A percentile compares a stretch with the other conserved stretches of the same genome.
phyloP scores from a whole-genome alignment of 176 grass and related monocot species.

The Microstegium vimineum region DNA sequence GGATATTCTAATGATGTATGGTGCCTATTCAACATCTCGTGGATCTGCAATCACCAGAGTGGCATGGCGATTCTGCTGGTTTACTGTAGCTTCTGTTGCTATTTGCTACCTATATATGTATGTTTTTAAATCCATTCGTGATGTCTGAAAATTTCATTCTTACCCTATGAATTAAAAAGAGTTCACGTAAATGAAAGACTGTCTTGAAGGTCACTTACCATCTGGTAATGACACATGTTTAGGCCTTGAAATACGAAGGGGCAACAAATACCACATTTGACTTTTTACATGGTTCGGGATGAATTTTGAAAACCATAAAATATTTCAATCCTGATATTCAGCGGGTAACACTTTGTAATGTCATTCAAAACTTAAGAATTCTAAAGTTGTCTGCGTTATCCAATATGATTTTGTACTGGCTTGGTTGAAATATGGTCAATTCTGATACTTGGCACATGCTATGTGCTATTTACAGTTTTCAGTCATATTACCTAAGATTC shows the following conservation, averaged over 20 bases:
- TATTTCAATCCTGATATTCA: not conserved
- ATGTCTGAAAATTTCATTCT: not conserved
- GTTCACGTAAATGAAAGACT: not conserved
- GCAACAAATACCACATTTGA: not conserved
- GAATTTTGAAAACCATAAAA: not conserved
- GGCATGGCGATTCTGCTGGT: constrained; percentile 76
- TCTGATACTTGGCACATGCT: not conserved
- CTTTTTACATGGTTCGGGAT: not conserved
- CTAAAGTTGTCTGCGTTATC: not conserved
- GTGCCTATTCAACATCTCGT: constrained; percentile 91
- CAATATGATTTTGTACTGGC: not conserved
- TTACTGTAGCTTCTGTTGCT: constrained; percentile 52
- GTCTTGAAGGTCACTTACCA: constrained; percentile 4
- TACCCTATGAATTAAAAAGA: not conserved
- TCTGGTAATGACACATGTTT: not conserved
- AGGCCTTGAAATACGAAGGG: not conserved
- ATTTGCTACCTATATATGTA: constrained; percentile 92
- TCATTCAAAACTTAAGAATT: not conserved
- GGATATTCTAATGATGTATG: constrained; percentile 96
- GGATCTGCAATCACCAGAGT: constrained; percentile 78
- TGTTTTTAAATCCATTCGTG: constrained; percentile 1
- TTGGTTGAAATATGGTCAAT: not conserved
- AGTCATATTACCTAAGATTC: not conserved
- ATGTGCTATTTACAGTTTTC: not conserved
- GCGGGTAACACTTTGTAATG: not conserved